Base-by-base conservation (phyloP, 768 basidiomycete species). In the Tulasnella calospora region DNA sequence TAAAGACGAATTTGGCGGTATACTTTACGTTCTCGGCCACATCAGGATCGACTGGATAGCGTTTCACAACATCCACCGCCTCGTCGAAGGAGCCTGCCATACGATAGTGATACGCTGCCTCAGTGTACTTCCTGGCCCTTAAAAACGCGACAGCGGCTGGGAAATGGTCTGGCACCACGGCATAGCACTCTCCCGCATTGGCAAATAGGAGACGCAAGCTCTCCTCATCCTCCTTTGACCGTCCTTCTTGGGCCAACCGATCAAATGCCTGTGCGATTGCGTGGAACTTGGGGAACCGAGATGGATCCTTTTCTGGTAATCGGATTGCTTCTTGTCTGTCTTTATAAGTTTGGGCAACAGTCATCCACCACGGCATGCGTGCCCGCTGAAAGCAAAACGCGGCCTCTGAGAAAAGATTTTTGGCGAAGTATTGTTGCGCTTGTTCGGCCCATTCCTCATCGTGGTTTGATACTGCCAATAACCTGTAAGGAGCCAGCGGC, bases 1-100 rank as follows among this genome's bases (percentile, higher is more conserved):
- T 84, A 79, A 87, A 91, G 73, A 84, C 85, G 1, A 90, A 71
- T 0, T 87, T 85, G 1, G 88, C 88, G 2, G 87, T 86, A 0
- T 84, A 84, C 41, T 83, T 83, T 40, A 91, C 86, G 23, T 17
- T 47, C 12, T 73, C 83, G 0, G 79, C 84, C 8, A 88, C 82
- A 0, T 81, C 82, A 1, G 71, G 35, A 0, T 84, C 78, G 35
- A 90, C 85, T 4, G 82, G 74, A 79, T 89, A 81, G 0, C 79
- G 46, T 33, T 27, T 21, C 12, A 79, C 41, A 35, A 80, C 12
- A n/a, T 73, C 27, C 15, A 79, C 55, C 15, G 71, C 79, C 17
- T 80, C 73, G 30, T 80, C 72, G 51, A 80, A 61, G 23, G 2
- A 12, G 8, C 72, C 47, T 0, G 72, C 79, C 40, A 80, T 72